Evolutionary conservation across 768 basidiomycete species (phyloP).

Genomic region (Tylopilus sp.): DNA sequence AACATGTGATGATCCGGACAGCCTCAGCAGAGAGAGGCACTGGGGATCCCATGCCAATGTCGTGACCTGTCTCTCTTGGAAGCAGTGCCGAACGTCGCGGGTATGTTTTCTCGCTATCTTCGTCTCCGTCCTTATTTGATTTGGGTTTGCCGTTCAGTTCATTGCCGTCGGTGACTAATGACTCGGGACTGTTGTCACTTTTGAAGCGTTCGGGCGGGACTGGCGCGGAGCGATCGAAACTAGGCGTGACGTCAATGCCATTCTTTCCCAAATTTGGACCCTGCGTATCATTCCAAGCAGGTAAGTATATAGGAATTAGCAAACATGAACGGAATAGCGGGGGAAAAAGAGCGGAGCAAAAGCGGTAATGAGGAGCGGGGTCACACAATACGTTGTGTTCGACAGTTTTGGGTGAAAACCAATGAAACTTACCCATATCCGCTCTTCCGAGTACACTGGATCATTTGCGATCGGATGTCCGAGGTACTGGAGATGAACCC

Average conservation of each 20-base stretch:
- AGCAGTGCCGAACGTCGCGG: slow-evolving; percentile 46
- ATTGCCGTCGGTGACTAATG: slow-evolving; percentile 19
- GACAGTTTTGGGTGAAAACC: neutral
- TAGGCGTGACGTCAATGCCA: slow-evolving; percentile 75
- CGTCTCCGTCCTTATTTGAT: neutral
- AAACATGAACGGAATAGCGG: neutral
- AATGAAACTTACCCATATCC: slow-evolving; percentile 62
- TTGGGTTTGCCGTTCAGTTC: slow-evolving; percentile 1
- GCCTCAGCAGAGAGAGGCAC: slow-evolving; percentile 76
- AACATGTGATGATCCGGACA: slow-evolving; percentile 68
- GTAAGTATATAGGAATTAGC: neutral
- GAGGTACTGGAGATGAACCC: slow-evolving; percentile 94
- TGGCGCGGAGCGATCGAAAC: slow-evolving; percentile 61
- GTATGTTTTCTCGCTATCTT: neutral
- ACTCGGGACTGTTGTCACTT: slow-evolving; percentile 46
- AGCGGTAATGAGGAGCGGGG: neutral
- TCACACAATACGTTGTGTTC: neutral
- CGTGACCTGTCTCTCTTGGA: slow-evolving; percentile 81
- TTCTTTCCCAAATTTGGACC: slow-evolving; percentile 72
- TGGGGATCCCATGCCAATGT: slow-evolving; percentile 86
- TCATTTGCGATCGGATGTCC: slow-evolving; percentile 95
- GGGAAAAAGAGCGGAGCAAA: neutral
- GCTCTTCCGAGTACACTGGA: slow-evolving; percentile 80
- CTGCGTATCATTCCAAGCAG: slow-evolving; percentile 32
- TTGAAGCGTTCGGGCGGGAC: slow-evolving; percentile 42